phyloP scores from a whole-genome alignment of 2,329 filamentous ascomycete genomes.

The Penicillium concentricum region DNA sequence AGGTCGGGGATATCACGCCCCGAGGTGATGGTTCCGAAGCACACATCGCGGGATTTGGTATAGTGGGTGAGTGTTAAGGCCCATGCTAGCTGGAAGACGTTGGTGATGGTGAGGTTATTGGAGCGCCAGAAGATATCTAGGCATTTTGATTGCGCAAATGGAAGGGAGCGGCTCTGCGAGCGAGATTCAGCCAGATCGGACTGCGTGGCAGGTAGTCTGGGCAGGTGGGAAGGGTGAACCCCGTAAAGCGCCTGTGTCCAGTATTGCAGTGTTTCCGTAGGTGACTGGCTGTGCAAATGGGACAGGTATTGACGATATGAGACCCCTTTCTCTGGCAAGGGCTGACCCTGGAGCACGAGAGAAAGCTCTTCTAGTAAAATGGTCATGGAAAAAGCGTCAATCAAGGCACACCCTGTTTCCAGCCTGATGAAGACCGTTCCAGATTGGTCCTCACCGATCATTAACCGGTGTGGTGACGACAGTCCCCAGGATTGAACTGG shows the following conservation, averaged over 20 bases:
- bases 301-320: constrained; percentile 1
- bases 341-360: not conserved
- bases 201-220: not conserved
- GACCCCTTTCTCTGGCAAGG: not conserved
- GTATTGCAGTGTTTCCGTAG: not conserved
- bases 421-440: not conserved
- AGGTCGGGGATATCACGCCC: not conserved
- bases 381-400: constrained; percentile 5
- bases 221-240: not conserved
- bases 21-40: constrained; percentile 10
- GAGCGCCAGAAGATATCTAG: not conserved
- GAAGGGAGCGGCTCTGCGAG: not conserved
- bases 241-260: not conserved
- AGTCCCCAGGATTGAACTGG: not conserved
- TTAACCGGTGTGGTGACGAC: constrained; percentile 1
- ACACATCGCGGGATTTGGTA: constrained; percentile 2
- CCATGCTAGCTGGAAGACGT: constrained; percentile 10
- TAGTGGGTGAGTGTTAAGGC: constrained; percentile 1
- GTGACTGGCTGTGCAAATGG: not conserved
- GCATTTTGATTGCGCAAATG: not conserved
- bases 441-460: not conserved
- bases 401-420: constrained; percentile 1
- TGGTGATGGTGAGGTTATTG: not conserved
- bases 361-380: constrained; percentile 1
- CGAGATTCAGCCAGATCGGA: not conserved